phyloP scores from a whole-genome alignment of 2,329 filamentous ascomycete genomes.

The Arthrocladium fulminans region DNA sequence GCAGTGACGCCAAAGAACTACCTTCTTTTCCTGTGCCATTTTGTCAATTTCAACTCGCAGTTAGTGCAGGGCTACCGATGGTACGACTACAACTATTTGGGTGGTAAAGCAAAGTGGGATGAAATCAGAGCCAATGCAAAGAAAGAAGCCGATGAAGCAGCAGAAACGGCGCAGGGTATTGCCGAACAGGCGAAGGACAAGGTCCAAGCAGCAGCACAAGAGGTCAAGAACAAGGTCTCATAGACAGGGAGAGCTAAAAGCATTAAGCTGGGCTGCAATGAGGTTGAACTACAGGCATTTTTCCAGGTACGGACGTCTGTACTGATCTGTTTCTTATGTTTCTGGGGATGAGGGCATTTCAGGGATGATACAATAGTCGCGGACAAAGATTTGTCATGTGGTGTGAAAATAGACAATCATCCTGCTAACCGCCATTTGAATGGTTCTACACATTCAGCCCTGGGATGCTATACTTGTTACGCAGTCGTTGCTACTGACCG shows the following conservation, averaged over 20 bases:
- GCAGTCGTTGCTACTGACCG: no score
- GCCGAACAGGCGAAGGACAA: constrained; percentile 6
- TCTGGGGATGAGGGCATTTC: no score
- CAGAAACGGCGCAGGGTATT: neutral
- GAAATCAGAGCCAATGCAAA: constrained; percentile 5
- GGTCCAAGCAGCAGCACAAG: constrained; percentile 12
- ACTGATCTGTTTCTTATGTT: no score
- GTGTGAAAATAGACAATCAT: no score
- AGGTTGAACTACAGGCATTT: no score
- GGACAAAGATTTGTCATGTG: no score
- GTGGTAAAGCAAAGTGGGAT: constrained; percentile 8
- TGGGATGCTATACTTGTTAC: no score
- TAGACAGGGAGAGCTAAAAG: neutral
- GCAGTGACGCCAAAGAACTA: constrained; percentile 57
- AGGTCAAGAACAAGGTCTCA: constrained; percentile 22
- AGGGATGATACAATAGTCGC: no score
- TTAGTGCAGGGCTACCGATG: constrained; percentile 54
- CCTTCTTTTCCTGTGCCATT: constrained; percentile 59
- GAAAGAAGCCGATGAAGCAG: neutral
- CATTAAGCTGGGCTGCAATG: no score
- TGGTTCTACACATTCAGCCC: no score
- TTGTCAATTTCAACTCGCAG: constrained; percentile 56
- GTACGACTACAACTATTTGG: constrained; percentile 47
- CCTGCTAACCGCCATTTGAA: no score
- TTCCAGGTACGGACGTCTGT: no score